Evolutionary conservation across 2,329 filamentous ascomycete species (phyloP).

Genomic region (Parafenestella ontariensis): DNA sequence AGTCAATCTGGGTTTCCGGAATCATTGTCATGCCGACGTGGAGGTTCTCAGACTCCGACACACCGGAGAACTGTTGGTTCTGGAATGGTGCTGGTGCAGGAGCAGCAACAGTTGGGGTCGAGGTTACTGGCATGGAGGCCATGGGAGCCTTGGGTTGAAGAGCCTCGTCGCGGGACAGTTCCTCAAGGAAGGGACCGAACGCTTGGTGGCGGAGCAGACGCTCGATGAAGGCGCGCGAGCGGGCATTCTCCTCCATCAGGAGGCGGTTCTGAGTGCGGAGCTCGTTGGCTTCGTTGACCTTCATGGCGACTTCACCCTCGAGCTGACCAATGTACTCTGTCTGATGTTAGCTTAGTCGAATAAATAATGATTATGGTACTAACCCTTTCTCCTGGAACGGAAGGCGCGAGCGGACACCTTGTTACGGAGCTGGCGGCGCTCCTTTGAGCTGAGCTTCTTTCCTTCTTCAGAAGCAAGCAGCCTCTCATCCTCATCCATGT

Average conservation of each 20-base stretch:
- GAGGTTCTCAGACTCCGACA: slow-evolving; percentile 61
- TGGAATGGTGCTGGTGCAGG: slow-evolving; percentile 61
- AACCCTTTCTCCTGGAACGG: slow-evolving; percentile 97
- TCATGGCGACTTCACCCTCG: slow-evolving; percentile 84
- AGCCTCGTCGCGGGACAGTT: slow-evolving; percentile 49
- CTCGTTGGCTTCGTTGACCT: slow-evolving; percentile 82
- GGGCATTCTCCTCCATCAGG: slow-evolving; percentile 84
- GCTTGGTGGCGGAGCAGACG: slow-evolving; percentile 66
- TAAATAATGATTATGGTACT: slow-evolving; percentile 40
- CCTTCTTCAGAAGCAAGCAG: slow-evolving; percentile 95
- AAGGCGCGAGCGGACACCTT: slow-evolving; percentile 98
- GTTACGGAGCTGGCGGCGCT: slow-evolving; percentile 95
- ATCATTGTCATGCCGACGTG: slow-evolving; percentile 81
- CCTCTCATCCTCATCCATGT: slow-evolving; percentile 98
- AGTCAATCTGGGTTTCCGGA: slow-evolving; percentile 78
- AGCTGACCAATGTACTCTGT: slow-evolving; percentile 96
- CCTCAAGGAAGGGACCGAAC: slow-evolving; percentile 56
- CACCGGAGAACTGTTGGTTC: slow-evolving; percentile 56
- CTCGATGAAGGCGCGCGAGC: slow-evolving; percentile 82
- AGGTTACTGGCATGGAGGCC: slow-evolving; percentile 33
- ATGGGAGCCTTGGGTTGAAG: slow-evolving; percentile 42
- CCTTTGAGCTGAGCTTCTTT: slow-evolving; percentile 99
- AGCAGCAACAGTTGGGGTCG: slow-evolving; percentile 39
- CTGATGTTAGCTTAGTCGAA: slow-evolving; percentile 56
- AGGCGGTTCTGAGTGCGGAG: slow-evolving; percentile 82